A percentile compares a stretch with the other conserved stretches of the same genome.
phyloP scores from a whole-genome alignment of 371 early-diverging fungal species.

The Syncephalastrum contaminatum region DNA sequence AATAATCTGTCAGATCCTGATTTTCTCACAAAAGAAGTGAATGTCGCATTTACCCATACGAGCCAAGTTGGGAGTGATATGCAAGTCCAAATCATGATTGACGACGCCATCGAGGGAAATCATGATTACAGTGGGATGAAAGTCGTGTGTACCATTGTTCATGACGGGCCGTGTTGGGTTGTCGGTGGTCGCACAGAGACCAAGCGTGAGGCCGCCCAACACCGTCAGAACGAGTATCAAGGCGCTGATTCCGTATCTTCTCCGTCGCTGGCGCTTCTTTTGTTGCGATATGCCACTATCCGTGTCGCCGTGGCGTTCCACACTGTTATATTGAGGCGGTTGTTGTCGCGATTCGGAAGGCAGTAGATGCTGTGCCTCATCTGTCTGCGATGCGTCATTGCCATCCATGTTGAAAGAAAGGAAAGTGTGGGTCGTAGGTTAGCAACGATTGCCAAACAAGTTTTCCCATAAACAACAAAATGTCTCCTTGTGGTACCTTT shows the following conservation, averaged over 20 bases:
- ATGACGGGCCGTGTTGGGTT: constrained; percentile 12
- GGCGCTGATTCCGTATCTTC: background rate
- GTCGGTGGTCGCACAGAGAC: background rate
- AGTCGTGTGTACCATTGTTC: constrained; percentile 72
- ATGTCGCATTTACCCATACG: constrained; percentile 48
- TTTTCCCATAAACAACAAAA: no score
- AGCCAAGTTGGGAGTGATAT: constrained; percentile 69
- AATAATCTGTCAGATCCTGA: background rate
- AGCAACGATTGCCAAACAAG: no score
- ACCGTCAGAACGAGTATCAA: constrained; percentile 1
- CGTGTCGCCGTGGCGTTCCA: no score
- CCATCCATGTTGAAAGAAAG: no score
- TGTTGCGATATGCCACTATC: no score
- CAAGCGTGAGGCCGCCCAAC: constrained; percentile 6
- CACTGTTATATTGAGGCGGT: no score
- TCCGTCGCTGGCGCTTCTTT: background rate
- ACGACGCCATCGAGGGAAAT: constrained; percentile 92
- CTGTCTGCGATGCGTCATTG: no score
- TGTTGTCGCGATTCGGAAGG: no score
- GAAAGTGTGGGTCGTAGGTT: no score
- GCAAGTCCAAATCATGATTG: constrained; percentile 77
- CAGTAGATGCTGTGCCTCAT: no score
- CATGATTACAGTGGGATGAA: constrained; percentile 75
- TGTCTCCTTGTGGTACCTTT: no score
- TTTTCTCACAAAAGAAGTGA: background rate